These are phyloP conservation scores for Wallacemonas sp. DNA, from an alignment of 208 protist genomes.

Conservation along the genomic window DNA sequence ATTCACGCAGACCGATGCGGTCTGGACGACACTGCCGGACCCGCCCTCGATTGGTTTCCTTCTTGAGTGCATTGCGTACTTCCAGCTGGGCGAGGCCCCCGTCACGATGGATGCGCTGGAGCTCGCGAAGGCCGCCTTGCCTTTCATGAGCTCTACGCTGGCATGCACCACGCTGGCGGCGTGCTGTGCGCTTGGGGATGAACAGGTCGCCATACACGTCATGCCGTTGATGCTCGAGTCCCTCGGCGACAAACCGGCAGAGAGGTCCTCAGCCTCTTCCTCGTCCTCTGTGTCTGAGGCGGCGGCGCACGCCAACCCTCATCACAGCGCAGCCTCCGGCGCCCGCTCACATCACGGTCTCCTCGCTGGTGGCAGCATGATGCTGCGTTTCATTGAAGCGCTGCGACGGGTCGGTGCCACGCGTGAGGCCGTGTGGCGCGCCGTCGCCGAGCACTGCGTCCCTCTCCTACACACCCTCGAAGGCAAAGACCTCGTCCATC, in stretches of 20 bases:
- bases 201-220: slow-evolving; percentile 44
- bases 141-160: slow-evolving; percentile 49
- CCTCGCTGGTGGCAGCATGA: slow-evolving; percentile 21
- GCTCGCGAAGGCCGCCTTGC: slow-evolving; percentile 49
- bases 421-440: slow-evolving; percentile 72
- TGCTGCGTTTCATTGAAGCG: slow-evolving; percentile 46
- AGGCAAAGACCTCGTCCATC: slow-evolving; percentile 55
- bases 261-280: neutral
- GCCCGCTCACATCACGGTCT: slow-evolving; percentile 10
- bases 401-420: slow-evolving; percentile 40
- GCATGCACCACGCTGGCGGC: slow-evolving; percentile 66
- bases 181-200: slow-evolving; percentile 62
- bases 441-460: slow-evolving; percentile 79
- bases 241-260: slow-evolving; percentile 5
- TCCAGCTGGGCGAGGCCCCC: slow-evolving; percentile 53
- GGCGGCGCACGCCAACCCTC: too few species aligned
- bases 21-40: slow-evolving; percentile 22
- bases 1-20: neutral
- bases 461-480: slow-evolving; percentile 57
- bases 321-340: slow-evolving; percentile 13
- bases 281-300: neutral
- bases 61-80: slow-evolving; percentile 80
- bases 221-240: slow-evolving; percentile 56
- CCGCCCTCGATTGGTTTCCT: slow-evolving; percentile 54
- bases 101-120: slow-evolving; percentile 59